These are phyloP conservation scores for Diplosphaera chodatii DNA, from an alignment of 139 green algal species.

Conservation along the genomic window DNA sequence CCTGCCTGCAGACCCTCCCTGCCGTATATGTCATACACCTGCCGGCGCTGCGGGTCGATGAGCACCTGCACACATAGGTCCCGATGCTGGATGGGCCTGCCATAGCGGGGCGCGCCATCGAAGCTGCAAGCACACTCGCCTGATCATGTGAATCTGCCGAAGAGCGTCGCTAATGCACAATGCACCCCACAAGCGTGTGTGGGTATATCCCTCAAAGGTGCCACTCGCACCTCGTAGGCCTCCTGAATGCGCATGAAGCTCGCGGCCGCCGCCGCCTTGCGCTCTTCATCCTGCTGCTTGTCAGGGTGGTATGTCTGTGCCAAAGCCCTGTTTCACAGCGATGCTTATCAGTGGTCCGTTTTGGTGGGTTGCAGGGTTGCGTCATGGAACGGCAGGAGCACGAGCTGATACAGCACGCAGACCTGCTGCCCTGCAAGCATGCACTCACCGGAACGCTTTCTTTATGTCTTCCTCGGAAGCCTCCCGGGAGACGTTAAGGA, in stretches of 20 bases:
- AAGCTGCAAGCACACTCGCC: too few species aligned
- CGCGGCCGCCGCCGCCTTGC: conserved; percentile 19
- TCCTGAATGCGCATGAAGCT: conserved; percentile 40
- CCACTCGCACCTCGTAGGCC: conserved; percentile 49
- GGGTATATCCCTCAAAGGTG: too few species aligned
- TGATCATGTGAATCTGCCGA: not conserved
- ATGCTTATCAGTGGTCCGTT: too few species aligned
- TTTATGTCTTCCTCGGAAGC: conserved; percentile 21
- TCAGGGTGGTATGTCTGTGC: conserved; percentile 48
- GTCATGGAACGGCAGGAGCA: too few species aligned
- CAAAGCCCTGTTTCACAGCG: conserved; percentile 28
- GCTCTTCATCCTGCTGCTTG: conserved; percentile 26
- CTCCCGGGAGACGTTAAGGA: conserved; percentile 20
- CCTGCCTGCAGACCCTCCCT: conserved; percentile 36
- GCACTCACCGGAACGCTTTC: not conserved
- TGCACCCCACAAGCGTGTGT: too few species aligned
- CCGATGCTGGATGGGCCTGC: too few species aligned
- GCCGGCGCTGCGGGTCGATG: conserved; percentile 26
- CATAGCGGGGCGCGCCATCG: too few species aligned
- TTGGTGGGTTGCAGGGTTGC: too few species aligned
- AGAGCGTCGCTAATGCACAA: too few species aligned
- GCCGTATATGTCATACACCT: conserved; percentile 54
- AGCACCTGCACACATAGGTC: conserved; percentile 32
- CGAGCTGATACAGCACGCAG: too few species aligned
- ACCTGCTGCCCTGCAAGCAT: too few species aligned